Evolutionary conservation across 805 yeast species (phyloP), one percentile per base, ranked within the genome.

Genomic region (Sporopachydermia lactativora): DNA sequence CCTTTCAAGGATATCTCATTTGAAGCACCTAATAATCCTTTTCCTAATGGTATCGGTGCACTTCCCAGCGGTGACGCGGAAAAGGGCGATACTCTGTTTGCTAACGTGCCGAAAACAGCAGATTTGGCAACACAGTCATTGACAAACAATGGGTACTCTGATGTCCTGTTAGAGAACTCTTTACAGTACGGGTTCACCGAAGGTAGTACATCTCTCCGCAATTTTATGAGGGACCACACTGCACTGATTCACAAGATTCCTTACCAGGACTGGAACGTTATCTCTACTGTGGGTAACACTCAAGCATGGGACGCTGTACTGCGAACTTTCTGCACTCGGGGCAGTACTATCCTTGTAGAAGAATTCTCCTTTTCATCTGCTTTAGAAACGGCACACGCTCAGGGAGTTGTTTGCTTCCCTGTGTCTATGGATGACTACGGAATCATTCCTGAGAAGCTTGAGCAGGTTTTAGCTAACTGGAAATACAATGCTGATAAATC

Each of bases 111-210:
- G 8, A 8, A n/a, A 8, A 8, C 31, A 24, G 8, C 31, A 24
- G 31, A 24, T n/a, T 24, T 24, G n/a, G 31, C 31, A 8, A 24
- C 8, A 24, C n/a, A 8, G 31, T 49, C 55, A 4, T 40, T 52
- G 39, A 49, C 54, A 18, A 8, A 24, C 31, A 24, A 24, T 24
- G 31, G 61, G 50, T 66, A 68, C 31, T 62, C 55, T 31, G 84
- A 79, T 51, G 66, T 88, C 44, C 92, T 88, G 41, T 71, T 92
- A 50, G 68, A 82, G 16, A 72, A 82, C 52, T 75, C 95, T n/a
- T 70, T 92, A 60, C 98, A 92, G 66, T 92, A 92, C 61, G 97
- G 98, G 36, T 61, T 55, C 61, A 77, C 95, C 43, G 75, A 71
- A 46, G 98, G 98, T 41, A 83, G 79, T 47, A 73, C 77, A 4